Conservation (phyloP, 441 rosid genomes). For the Pelargonium exstipulatum region DNA sequence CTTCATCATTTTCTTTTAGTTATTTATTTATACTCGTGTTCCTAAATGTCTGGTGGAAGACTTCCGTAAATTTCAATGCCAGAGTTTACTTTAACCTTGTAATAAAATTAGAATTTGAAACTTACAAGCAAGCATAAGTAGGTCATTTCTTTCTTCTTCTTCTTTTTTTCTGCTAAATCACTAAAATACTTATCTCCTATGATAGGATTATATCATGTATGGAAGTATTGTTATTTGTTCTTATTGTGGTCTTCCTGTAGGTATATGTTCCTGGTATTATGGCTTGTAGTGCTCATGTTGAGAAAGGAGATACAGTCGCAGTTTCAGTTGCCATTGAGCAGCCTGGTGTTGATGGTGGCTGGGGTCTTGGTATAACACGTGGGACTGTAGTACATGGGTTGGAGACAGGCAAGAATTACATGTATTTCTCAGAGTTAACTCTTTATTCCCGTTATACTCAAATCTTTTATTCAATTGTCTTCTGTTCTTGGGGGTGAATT, state of each 20-base stretch:
- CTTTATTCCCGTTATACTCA: neutral
- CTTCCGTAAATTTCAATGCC: constrained; percentile 1
- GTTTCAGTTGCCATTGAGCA: constrained; percentile 91
- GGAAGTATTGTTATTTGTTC: constrained; percentile 11
- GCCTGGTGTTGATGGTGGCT: constrained; percentile 55
- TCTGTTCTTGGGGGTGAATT: neutral
- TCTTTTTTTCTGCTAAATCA: neutral
- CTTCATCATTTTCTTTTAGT: neutral
- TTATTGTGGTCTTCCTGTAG: constrained; percentile 40
- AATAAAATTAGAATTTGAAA: constrained; percentile 3
- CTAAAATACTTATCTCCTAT: neutral
- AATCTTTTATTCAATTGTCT: constrained; percentile 1
- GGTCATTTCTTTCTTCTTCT: neutral
- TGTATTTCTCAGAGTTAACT: constrained; percentile 12
- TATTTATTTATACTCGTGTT: neutral
- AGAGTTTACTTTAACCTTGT: neutral
- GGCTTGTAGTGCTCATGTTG: constrained; percentile 97
- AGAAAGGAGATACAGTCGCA: constrained; percentile 83
- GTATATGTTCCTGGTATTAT: constrained; percentile 89
- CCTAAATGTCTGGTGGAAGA: neutral
- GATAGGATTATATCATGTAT: constrained; percentile 1
- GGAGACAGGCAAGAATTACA: constrained; percentile 49
- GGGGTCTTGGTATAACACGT: constrained; percentile 80
- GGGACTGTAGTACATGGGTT: constrained; percentile 83
- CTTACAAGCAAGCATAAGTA: neutral